A percentile compares a stretch with the other conserved stretches of the same genome.
Evolutionary conservation across 805 yeast species (phyloP).

Genomic region (Barnettozyma pratensis): DNA sequence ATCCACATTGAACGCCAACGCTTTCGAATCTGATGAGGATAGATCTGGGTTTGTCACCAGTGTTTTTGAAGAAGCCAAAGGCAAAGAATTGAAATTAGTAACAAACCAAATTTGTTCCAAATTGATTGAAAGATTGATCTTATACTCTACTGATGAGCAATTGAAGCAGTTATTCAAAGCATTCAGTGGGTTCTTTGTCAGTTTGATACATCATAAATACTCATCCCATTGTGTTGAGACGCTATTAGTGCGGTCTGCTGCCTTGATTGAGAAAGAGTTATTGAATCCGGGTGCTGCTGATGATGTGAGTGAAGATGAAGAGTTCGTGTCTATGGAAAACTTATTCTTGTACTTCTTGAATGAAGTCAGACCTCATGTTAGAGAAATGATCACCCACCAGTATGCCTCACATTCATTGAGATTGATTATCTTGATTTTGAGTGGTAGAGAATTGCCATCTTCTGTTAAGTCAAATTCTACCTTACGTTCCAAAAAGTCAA

Average conservation of each 20-base stretch:
- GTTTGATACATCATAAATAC: conserved; percentile 79
- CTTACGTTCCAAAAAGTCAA: conserved; percentile 77
- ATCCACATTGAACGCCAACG: conserved; percentile 72
- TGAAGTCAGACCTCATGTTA: conserved; percentile 58
- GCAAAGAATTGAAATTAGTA: conserved; percentile 86
- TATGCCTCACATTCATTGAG: conserved; percentile 89
- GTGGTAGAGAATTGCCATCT: conserved; percentile 78
- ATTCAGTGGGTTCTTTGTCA: conserved; percentile 70
- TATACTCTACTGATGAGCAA: conserved; percentile 59
- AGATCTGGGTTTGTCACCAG: conserved; percentile 65
- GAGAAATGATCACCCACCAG: conserved; percentile 60
- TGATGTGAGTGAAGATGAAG: conserved; percentile 29
- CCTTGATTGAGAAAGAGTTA: conserved; percentile 69
- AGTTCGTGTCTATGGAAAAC: conserved; percentile 55
- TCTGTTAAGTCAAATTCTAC: conserved; percentile 63
- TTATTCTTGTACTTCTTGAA: conserved; percentile 58
- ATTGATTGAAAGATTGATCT: conserved; percentile 79
- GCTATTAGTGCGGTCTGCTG: conserved; percentile 66
- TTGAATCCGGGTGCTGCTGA: conserved; percentile 37
- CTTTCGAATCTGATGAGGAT: conserved; percentile 72
- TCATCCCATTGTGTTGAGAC: conserved; percentile 94
- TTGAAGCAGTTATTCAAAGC: conserved; percentile 59
- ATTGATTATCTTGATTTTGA: conserved; percentile 58
- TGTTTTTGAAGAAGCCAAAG: conserved; percentile 79
- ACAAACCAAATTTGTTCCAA: conserved; percentile 95